These are phyloP conservation scores for Lactifluus volemus DNA, from an alignment of 768 basidiomycete genomes.

Conservation along the genomic window DNA sequence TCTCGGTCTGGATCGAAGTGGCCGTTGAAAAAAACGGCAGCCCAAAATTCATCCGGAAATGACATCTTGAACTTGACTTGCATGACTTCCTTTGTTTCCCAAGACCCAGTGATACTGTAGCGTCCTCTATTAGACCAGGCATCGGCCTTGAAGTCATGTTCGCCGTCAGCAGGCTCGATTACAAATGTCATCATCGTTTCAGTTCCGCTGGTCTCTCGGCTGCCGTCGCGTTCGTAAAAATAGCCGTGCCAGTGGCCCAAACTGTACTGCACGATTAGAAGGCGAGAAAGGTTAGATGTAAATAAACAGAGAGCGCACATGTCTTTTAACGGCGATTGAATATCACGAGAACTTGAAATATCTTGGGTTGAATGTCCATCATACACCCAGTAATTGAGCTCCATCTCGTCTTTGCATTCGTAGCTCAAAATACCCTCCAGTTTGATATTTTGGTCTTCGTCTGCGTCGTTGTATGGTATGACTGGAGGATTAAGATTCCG, in stretches of 20 bases:
- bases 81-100: constrained; percentile 9
- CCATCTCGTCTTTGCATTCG: background rate
- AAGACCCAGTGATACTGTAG: constrained; percentile 15
- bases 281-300: background rate
- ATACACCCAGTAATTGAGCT: constrained; percentile 7
- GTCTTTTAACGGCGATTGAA: background rate
- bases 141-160: constrained; percentile 3
- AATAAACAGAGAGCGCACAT: background rate
- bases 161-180: background rate
- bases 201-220: background rate
- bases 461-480: constrained; percentile 3
- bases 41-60: constrained; percentile 4
- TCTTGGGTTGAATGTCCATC: constrained; percentile 2
- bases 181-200: constrained; percentile 12
- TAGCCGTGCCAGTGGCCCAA: constrained; percentile 14
- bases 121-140: constrained; percentile 8
- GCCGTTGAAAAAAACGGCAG: background rate
- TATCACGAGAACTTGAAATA: background rate
- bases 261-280: background rate
- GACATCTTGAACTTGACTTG: constrained; percentile 15
- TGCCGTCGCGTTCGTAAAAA: constrained; percentile 1
- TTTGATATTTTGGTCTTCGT: constrained; percentile 2
- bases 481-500: background rate
- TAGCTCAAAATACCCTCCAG: constrained; percentile 6
- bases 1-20: constrained; percentile 2